Evolutionary conservation across 805 yeast genomes (phyloP).

Genomic region (Hanseniaspora occidentalis): DNA sequence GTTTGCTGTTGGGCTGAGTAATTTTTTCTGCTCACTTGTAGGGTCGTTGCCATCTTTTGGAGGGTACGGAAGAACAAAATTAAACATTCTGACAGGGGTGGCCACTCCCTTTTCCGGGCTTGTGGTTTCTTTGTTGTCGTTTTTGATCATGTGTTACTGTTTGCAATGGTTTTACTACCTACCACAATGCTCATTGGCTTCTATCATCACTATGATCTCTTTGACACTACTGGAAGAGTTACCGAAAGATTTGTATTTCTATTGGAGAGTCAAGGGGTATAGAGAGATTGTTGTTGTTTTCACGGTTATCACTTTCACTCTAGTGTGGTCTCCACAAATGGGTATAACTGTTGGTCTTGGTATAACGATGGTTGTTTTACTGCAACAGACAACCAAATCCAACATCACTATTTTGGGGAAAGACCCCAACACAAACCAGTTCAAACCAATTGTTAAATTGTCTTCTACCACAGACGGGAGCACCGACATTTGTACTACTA

Average conservation of each 20-base stretch:
- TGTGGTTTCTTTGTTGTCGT: conserved; percentile 7
- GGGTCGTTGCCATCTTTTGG: conserved; percentile 7
- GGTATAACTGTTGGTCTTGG: conserved; percentile 28
- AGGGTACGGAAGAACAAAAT: conserved; percentile 8
- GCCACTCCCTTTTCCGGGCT: conserved; percentile 10
- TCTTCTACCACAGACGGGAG: conserved; percentile 2
- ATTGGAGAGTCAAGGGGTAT: conserved; percentile 30
- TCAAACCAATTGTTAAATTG: conserved; percentile 3
- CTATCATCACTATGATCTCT: conserved; percentile 33
- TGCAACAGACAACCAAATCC: conserved; percentile 30
- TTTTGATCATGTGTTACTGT: conserved; percentile 17
- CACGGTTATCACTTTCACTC: conserved; percentile 8
- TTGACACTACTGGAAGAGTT: conserved; percentile 32
- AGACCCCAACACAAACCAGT: conserved; percentile 12
- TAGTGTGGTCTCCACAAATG: conserved; percentile 27
- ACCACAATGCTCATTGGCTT: conserved; percentile 34
- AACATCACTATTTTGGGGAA: conserved; percentile 35
- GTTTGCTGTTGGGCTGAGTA: conserved; percentile 4
- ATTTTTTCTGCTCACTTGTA: conserved; percentile 4
- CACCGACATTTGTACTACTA: no score
- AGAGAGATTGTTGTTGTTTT: conserved; percentile 24
- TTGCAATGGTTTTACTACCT: conserved; percentile 25
- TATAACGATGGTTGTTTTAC: conserved; percentile 25
- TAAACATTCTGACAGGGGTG: conserved; percentile 6
- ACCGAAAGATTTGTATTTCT: conserved; percentile 31